Conservation (phyloP, 768 basidiomycete genomes). For the Lactifluus volemus region DNA sequence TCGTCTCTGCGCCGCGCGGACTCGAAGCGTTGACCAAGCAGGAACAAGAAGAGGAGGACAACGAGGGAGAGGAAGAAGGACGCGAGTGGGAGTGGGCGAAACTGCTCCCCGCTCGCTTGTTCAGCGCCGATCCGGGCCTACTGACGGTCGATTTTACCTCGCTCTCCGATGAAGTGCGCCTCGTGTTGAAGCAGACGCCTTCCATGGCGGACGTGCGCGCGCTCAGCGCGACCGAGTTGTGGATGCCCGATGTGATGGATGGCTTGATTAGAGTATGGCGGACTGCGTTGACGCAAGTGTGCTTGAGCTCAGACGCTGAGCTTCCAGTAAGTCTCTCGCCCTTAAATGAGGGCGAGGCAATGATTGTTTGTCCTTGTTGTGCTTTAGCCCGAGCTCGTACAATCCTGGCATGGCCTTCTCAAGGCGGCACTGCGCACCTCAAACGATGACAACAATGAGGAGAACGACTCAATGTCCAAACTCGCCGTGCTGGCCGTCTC, state of each 20-base stretch:
- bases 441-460: slow-evolving; percentile 15
- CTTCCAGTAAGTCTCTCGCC: slow-evolving; percentile 39
- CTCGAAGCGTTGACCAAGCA: background rate
- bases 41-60: background rate
- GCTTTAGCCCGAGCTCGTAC: slow-evolving; percentile 37
- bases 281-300: slow-evolving; percentile 35
- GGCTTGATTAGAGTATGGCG: slow-evolving; percentile 48
- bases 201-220: slow-evolving; percentile 44
- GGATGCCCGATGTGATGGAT: slow-evolving; percentile 42
- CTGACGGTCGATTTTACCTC: slow-evolving; percentile 43
- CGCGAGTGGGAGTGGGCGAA: slow-evolving; percentile 39
- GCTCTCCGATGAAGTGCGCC: slow-evolving; percentile 39
- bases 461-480: slow-evolving; percentile 26
- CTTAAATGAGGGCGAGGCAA: too few species aligned
- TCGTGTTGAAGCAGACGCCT: slow-evolving; percentile 47
- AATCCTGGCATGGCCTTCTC: slow-evolving; percentile 51
- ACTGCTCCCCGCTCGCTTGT: slow-evolving; percentile 44
- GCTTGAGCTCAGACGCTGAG: slow-evolving; percentile 35
- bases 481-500: slow-evolving; percentile 18
- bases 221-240: slow-evolving; percentile 51
- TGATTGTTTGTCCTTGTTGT: slow-evolving; percentile 5
- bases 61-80: slow-evolving; percentile 5
- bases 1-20: slow-evolving; percentile 25
- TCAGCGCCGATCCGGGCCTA: slow-evolving; percentile 49
- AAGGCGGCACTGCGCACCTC: slow-evolving; percentile 39